These are phyloP conservation scores for Debaryomyces udenii DNA, from an alignment of 1,139 yeast genomes.

Conservation along the genomic window DNA sequence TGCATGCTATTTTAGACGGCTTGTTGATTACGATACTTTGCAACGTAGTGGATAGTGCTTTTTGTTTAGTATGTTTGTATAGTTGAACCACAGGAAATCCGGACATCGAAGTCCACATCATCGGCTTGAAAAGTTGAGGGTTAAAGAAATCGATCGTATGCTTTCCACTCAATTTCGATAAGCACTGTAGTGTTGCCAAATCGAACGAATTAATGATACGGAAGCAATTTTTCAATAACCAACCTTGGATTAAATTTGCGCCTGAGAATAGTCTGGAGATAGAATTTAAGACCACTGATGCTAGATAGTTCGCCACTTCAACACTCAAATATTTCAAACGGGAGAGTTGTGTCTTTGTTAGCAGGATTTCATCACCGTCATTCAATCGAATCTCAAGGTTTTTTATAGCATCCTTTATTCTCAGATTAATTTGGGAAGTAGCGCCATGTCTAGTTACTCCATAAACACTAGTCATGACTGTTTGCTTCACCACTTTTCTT, in stretches of 20 bases:
- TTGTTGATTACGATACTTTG: conserved; percentile 27
- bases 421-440: conserved; percentile 31
- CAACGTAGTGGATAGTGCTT: conserved; percentile 26
- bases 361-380: background rate
- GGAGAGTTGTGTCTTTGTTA: background rate
- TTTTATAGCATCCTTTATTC: conserved; percentile 26
- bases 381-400: conserved; percentile 7
- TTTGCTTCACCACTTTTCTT: conserved; percentile 44
- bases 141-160: conserved; percentile 21
- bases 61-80: conserved; percentile 27
- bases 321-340: conserved; percentile 3
- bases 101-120: conserved; percentile 48
- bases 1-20: conserved; percentile 23
- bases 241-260: conserved; percentile 39
- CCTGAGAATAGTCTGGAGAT: conserved; percentile 38
- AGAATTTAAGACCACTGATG: conserved; percentile 33
- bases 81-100: conserved; percentile 49
- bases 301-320: conserved; percentile 26
- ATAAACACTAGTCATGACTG: conserved; percentile 53
- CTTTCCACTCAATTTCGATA: conserved; percentile 9
- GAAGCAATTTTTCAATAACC: conserved; percentile 37
- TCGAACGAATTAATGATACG: conserved; percentile 36
- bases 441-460: conserved; percentile 49
- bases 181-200: conserved; percentile 19
- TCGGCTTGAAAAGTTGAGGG: conserved; percentile 28